A percentile compares a stretch with the other conserved stretches of the same genome.
These are phyloP conservation scores for Neopestalotiopsis sp. DNA, from an alignment of 2,329 filamentous ascomycete genomes.

Conservation along the genomic window DNA sequence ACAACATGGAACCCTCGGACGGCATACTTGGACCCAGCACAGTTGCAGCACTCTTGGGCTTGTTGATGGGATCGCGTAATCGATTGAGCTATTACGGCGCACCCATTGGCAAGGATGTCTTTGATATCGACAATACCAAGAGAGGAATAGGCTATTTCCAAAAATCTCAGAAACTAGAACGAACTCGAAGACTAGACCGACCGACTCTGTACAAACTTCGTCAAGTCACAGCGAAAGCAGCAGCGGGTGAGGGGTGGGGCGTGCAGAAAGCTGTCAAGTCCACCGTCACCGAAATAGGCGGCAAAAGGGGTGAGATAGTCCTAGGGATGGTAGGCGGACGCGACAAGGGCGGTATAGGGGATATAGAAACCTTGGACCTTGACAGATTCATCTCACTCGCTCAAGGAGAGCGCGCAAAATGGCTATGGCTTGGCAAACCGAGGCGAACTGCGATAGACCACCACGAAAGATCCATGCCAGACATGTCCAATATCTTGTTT, in stretches of 20 bases:
- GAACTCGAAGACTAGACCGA: constrained; percentile 79
- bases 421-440: constrained; percentile 93
- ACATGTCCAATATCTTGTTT: constrained; percentile 54
- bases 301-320: constrained; percentile 92
- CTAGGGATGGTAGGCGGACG: constrained; percentile 90
- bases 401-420: constrained; percentile 84
- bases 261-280: constrained; percentile 95
- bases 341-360: constrained; percentile 87
- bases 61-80: constrained; percentile 89
- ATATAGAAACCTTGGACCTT: constrained; percentile 90
- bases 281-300: constrained; percentile 89
- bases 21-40: constrained; percentile 92
- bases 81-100: constrained; percentile 84
- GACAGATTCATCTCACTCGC: constrained; percentile 80
- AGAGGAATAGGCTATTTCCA: constrained; percentile 88
- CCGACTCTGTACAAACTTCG: constrained; percentile 83
- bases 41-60: constrained; percentile 83
- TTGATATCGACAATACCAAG: constrained; percentile 83
- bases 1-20: constrained; percentile 90
- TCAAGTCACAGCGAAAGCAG: constrained; percentile 85
- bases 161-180: constrained; percentile 81
- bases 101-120: constrained; percentile 87
- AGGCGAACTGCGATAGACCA: constrained; percentile 63
- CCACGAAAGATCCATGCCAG: constrained; percentile 51
- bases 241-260: constrained; percentile 86